These are phyloP conservation scores for Penicillium manginii DNA, from an alignment of 495 filamentous ascomycete genomes.

Conservation along the genomic window DNA sequence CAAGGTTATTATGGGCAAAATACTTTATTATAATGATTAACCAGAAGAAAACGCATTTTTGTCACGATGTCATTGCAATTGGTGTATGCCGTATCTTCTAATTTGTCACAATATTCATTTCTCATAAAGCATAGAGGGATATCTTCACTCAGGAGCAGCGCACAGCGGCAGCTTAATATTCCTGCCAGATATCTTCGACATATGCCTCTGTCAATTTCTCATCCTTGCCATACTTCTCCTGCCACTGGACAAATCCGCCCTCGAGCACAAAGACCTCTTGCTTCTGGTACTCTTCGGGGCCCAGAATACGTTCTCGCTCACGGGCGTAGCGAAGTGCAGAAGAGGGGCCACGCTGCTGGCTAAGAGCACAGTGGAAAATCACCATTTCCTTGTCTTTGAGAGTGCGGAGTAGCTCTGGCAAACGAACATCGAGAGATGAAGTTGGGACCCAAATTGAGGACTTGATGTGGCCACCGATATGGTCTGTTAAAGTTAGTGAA, in stretches of 20 bases:
- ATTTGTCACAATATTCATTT: conserved; percentile 17
- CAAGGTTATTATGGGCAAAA: no score
- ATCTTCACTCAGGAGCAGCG: background rate
- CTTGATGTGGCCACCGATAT: conserved; percentile 89
- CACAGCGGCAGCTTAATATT: conserved; percentile 42
- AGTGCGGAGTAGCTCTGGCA: conserved; percentile 80
- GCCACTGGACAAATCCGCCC: conserved; percentile 88
- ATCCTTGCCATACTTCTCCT: conserved; percentile 82
- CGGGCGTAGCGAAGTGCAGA: conserved; percentile 49
- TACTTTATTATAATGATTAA: no score
- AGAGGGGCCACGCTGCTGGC: conserved; percentile 72
- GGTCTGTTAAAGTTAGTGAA: conserved; percentile 56
- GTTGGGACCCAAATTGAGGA: conserved; percentile 76
- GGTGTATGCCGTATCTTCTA: conserved; percentile 21
- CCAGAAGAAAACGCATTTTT: background rate
- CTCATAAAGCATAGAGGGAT: conserved; percentile 3
- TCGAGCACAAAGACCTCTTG: conserved; percentile 84
- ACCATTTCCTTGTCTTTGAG: conserved; percentile 79
- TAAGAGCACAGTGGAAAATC: conserved; percentile 94
- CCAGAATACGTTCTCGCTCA: conserved; percentile 41
- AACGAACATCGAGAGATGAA: conserved; percentile 67
- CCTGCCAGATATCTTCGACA: conserved; percentile 82
- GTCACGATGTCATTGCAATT: background rate
- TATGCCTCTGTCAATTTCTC: conserved; percentile 82
- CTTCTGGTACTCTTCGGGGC: conserved; percentile 42